phyloP scores from a whole-genome alignment of 352 stramenopile species.

The Globisporangium spinosum region DNA sequence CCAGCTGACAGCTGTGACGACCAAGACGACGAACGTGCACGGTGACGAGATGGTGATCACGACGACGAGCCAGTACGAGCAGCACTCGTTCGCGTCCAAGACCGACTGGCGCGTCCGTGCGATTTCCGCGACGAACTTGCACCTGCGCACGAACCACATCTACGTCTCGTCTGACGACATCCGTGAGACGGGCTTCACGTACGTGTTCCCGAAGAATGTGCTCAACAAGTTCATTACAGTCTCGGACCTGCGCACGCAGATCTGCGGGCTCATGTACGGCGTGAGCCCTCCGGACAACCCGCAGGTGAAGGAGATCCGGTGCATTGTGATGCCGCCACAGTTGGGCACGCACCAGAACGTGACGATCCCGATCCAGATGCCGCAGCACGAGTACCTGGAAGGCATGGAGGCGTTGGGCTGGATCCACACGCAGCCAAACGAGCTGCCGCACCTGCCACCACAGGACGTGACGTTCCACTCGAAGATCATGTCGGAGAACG shows the following conservation, averaged over 20 bases:
- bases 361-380: conserved; percentile 95
- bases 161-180: conserved; percentile 99
- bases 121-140: conserved; percentile 98
- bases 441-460: conserved; percentile 95
- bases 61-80: conserved; percentile 99
- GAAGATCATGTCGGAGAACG: conserved; percentile 96
- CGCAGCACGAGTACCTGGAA: conserved; percentile 96
- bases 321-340: conserved; percentile 99
- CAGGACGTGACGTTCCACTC: conserved; percentile 96
- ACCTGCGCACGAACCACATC: conserved; percentile 99
- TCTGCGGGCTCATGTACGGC: conserved; percentile 98
- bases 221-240: conserved; percentile 99
- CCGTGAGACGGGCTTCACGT: conserved; percentile 97
- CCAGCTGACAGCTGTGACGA: conserved; percentile 98
- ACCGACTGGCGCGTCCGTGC: conserved; percentile 99
- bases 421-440: conserved; percentile 99
- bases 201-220: conserved; percentile 99
- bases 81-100: conserved; percentile 98
- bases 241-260: conserved; percentile 95
- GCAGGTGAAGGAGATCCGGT: conserved; percentile 98
- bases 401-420: conserved; percentile 98
- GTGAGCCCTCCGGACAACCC: conserved; percentile 97
- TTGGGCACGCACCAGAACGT: conserved; percentile 97
- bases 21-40: conserved; percentile 99
- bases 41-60: conserved; percentile 99